Evolutionary conservation across 495 filamentous ascomycete species (phyloP), one percentile per base, ranked within the genome.

Genomic region (Xylaria intraflava): DNA sequence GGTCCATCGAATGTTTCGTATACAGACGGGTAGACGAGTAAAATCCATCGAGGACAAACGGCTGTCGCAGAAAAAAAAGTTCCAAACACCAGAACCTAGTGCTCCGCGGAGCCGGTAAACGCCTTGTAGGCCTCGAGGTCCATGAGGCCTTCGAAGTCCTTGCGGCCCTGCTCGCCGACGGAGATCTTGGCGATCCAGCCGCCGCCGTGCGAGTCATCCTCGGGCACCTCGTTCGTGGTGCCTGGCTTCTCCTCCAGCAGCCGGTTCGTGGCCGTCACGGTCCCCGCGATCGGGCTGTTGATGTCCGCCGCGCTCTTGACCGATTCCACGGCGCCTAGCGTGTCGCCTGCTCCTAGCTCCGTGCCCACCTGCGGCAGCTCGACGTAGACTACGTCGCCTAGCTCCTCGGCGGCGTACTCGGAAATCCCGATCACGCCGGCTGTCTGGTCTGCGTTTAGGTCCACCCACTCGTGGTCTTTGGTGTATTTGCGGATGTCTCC

Each of bases 231-330:
- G 73, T 95, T 98, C 71, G 97, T 89, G 27, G 78, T 80, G 59
- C 79, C 83, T 23, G 94, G 91, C 73, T 86, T 89, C 66, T 94
- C 87, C 68, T 88, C 84, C 49, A 98, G 78, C 49, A 78, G 49
- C 2, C 61, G 55, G 72, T 98, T 98, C 42, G 81, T 75, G 59
- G 79, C 78, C 26, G 83, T 78, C 46, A 98, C 79, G 58, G 71
- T 87, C 57, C 92, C 89, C 30, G 79, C 72, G 46, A 96, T 79
- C 23, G 93, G 94, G 4, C 90, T 84, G 68, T 94, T 84, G 73
- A 98, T 95, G 68, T 98, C 93, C 55, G 89, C 92, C 16, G 94
- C 93, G 39, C 87, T 91, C 79, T 98, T 98, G 67, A 98, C 93
- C 9, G 89, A 95, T 78, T 98, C 93, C 56, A 98, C 91, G 41